A percentile compares a stretch with the other conserved stretches of the same genome.
phyloP scores from a whole-genome alignment of 2,329 filamentous ascomycete species.

The Aspergillus uvarum region DNA sequence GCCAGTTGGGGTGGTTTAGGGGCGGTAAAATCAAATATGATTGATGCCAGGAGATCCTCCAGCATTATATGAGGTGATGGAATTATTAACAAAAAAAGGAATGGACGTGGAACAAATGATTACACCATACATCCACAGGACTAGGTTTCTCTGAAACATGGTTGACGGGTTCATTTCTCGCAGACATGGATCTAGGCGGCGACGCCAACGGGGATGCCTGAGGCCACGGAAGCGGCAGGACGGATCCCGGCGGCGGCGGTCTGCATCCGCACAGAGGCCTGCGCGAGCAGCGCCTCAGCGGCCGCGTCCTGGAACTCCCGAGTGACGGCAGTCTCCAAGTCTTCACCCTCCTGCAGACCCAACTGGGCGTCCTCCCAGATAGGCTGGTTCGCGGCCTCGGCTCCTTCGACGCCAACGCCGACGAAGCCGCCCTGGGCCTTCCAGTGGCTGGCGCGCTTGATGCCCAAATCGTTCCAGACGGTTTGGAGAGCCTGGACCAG shows the following conservation, averaged over 20 bases:
- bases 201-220: conserved; percentile 27
- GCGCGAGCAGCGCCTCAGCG: conserved; percentile 14
- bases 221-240: conserved; percentile 23
- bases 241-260: conserved; percentile 21
- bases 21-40: background rate
- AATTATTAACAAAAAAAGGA: background rate
- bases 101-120: background rate
- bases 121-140: background rate
- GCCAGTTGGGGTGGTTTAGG: background rate
- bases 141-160: background rate
- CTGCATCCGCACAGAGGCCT: conserved; percentile 22
- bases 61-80: background rate
- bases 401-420: conserved; percentile 75
- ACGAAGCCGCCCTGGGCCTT: conserved; percentile 88
- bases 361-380: conserved; percentile 93
- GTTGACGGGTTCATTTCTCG: no score
- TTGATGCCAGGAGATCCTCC: background rate
- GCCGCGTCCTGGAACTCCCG: conserved; percentile 33
- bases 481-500: conserved; percentile 79
- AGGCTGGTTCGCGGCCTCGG: conserved; percentile 60
- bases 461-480: conserved; percentile 83
- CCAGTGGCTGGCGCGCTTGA: conserved; percentile 94
- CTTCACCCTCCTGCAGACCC: conserved; percentile 61
- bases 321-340: conserved; percentile 59
- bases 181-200: conserved; percentile 25